Percentiles rank a stretch among this genome's conserved stretches.
phyloP scores from a whole-genome alignment of 768 basidiomycete species.

The Boletus insuetus region DNA sequence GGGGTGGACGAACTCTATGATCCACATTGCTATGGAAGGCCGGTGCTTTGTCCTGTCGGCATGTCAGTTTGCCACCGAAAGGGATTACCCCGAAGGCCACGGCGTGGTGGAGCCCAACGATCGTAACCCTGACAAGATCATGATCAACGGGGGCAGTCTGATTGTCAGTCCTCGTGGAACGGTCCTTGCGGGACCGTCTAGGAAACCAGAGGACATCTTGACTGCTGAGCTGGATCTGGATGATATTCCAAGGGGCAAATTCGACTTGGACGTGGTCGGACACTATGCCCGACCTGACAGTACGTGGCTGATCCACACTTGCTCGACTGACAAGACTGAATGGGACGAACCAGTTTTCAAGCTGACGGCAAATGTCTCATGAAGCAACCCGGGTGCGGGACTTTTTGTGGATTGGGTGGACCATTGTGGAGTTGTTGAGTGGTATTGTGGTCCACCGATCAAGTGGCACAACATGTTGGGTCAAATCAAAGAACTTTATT shows the following conservation, averaged over 20 bases:
- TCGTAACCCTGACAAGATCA: conserved; percentile 44
- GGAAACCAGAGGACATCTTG: conserved; percentile 49
- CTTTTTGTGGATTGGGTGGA: background rate
- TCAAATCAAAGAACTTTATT: conserved; percentile 15
- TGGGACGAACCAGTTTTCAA: conserved; percentile 26
- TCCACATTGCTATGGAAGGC: conserved; percentile 64
- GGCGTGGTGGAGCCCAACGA: conserved; percentile 38
- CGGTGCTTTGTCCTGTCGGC: conserved; percentile 67
- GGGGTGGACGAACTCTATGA: conserved; percentile 56
- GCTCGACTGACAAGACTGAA: conserved; percentile 6
- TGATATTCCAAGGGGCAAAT: conserved; percentile 54
- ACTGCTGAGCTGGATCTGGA: conserved; percentile 59
- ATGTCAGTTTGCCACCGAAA: conserved; percentile 55
- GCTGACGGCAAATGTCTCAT: conserved; percentile 12
- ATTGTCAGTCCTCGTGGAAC: conserved; percentile 58
- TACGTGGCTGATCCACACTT: conserved; percentile 26
- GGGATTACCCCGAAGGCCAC: conserved; percentile 51
- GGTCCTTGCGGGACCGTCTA: conserved; percentile 58
- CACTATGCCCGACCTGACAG: conserved; percentile 61
- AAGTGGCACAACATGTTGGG: too few relatives aligned
- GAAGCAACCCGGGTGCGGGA: background rate
- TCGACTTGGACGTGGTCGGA: conserved; percentile 59
- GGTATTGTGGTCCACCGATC: background rate
- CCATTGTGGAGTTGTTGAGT: background rate
- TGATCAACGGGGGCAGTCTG: conserved; percentile 61